Evolutionary conservation across 116 monocot species (phyloP).

Genomic region (Phalaenopsis hybrid): DNA sequence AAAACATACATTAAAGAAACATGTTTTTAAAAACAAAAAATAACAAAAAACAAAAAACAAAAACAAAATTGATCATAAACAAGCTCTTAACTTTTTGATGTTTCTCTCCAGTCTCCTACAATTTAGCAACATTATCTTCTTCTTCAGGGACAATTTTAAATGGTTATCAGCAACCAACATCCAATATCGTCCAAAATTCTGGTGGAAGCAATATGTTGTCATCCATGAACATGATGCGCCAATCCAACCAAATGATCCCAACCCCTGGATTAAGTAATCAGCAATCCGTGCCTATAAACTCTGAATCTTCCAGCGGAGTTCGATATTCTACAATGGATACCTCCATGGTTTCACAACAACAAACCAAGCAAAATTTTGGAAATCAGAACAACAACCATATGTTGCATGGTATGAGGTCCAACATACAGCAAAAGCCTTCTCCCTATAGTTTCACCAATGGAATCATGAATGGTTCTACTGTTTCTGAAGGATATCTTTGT

Average conservation of each 20-base stretch:
- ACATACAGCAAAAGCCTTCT: slow-evolving; percentile 36
- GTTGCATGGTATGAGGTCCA: slow-evolving; percentile 29
- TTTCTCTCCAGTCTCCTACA: neutral
- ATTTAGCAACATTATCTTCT: neutral
- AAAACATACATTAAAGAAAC: no score
- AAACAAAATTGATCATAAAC: no score
- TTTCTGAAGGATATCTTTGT: slow-evolving; percentile 37
- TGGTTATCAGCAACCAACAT: slow-evolving; percentile 17
- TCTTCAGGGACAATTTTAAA: slow-evolving; percentile 13
- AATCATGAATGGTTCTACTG: slow-evolving; percentile 28
- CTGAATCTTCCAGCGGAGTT: slow-evolving; percentile 36
- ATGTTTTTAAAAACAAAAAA: no score
- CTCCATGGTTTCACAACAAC: slow-evolving; percentile 21
- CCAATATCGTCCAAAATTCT: slow-evolving; percentile 15
- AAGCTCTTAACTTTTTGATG: neutral
- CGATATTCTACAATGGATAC: slow-evolving; percentile 44
- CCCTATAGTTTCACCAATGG: slow-evolving; percentile 36
- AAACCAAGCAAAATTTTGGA: slow-evolving; percentile 35
- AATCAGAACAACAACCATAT: slow-evolving; percentile 35
- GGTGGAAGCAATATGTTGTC: slow-evolving; percentile 19
- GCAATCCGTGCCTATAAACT: slow-evolving; percentile 30
- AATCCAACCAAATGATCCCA: slow-evolving; percentile 79
- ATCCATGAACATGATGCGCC: slow-evolving; percentile 35
- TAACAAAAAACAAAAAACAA: no score
- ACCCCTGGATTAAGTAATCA: slow-evolving; percentile 75